Conservation (phyloP, 2,329 filamentous ascomycete species). For the Xylaria hypoxylon region DNA sequence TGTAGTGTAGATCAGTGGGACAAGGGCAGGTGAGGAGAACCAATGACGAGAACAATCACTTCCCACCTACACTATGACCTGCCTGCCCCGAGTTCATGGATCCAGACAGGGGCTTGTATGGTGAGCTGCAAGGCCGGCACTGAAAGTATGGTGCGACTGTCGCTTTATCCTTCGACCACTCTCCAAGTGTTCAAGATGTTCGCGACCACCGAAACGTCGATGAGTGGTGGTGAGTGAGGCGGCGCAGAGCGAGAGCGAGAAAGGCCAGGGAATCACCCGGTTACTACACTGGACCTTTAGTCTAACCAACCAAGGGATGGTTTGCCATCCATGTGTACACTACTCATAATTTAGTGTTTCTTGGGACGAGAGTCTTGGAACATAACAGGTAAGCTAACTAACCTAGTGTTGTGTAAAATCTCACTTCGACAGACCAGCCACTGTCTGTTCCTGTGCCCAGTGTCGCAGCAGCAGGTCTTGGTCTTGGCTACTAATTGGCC, state of each 20-base stretch:
- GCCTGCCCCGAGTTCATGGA: not conserved
- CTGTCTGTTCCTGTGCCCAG: not conserved
- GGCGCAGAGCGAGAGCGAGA: not conserved
- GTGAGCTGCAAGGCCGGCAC: constrained; percentile 25
- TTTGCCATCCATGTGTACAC: not conserved
- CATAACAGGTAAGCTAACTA: not conserved
- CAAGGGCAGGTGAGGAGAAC: constrained; percentile 18
- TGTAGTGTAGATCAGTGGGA: constrained; percentile 17
- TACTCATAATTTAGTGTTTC: not conserved
- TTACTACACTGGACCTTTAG: not conserved
- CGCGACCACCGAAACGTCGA: not conserved
- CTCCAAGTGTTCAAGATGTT: not conserved
- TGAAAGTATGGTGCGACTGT: constrained; percentile 9
- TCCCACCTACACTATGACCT: not conserved
- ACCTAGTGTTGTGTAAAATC: not conserved
- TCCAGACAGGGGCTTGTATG: constrained; percentile 1
- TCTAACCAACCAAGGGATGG: not conserved
- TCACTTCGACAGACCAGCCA: too few relatives aligned
- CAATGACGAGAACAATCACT: constrained; percentile 23
- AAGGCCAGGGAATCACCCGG: not conserved
- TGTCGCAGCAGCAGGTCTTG: not conserved
- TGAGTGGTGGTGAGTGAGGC: not conserved
- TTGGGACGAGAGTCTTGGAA: not conserved
- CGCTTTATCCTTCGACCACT: not conserved
- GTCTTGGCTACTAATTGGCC: constrained; percentile 14